A percentile compares a stretch with the other conserved stretches of the same genome.
Conservation (phyloP, 768 basidiomycete species). For the Auricularia sp. region DNA sequence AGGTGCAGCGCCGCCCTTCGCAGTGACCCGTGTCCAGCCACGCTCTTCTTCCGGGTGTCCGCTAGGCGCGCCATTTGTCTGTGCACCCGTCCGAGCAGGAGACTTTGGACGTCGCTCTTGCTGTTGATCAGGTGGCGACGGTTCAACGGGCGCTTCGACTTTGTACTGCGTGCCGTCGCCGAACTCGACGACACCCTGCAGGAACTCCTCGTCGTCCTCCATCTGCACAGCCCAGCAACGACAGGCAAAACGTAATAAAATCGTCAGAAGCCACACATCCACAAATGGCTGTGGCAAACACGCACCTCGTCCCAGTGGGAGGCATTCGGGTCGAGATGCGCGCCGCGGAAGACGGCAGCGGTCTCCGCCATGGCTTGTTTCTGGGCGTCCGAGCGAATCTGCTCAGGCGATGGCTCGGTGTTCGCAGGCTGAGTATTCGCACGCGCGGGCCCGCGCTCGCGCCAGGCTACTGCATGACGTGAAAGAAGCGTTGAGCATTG, state of each 20-base stretch:
- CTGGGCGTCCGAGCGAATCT: slow-evolving; percentile 25
- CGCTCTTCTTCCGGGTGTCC: neutral
- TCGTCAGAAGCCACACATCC: neutral
- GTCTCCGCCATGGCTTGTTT: slow-evolving; percentile 67
- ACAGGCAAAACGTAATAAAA: neutral
- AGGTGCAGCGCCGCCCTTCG: slow-evolving; percentile 5
- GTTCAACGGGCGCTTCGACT: slow-evolving; percentile 38
- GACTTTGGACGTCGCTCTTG: no score
- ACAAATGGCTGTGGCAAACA: neutral
- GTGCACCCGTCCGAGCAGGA: slow-evolving; percentile 14
- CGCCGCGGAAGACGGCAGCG: slow-evolving; percentile 88
- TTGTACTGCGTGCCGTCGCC: slow-evolving; percentile 91
- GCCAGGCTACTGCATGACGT: slow-evolving; percentile 10
- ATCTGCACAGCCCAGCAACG: slow-evolving; percentile 36
- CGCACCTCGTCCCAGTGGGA: slow-evolving; percentile 98
- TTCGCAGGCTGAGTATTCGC: slow-evolving; percentile 31
- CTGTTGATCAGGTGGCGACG: slow-evolving; percentile 10
- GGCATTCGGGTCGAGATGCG: slow-evolving; percentile 86
- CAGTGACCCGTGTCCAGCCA: neutral
- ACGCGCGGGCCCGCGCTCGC: slow-evolving; percentile 13
- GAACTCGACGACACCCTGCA: slow-evolving; percentile 88
- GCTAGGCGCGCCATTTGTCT: slow-evolving; percentile 10
- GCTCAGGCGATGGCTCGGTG: slow-evolving; percentile 39
- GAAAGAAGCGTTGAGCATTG: neutral
- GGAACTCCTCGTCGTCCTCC: slow-evolving; percentile 86